Percentiles rank a stretch among this genome's conserved stretches.
These are phyloP conservation scores for Leccinum truebloodii DNA, from an alignment of 768 basidiomycete genomes.

Conservation along the genomic window DNA sequence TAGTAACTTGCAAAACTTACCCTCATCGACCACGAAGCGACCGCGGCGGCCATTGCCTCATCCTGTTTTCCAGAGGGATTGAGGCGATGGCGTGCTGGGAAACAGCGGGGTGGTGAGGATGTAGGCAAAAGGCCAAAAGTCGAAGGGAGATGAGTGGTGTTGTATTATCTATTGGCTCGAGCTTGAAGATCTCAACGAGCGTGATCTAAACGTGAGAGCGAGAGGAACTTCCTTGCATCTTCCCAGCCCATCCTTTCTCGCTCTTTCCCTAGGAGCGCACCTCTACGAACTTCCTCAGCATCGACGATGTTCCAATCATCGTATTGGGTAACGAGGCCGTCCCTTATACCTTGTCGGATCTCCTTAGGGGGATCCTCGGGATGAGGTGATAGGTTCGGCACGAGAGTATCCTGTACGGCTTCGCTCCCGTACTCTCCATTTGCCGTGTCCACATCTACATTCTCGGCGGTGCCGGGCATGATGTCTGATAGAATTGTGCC, in stretches of 20 bases:
- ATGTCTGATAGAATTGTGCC: conserved; percentile 69
- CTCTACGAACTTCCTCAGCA: conserved; percentile 66
- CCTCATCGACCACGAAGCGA: conserved; percentile 21
- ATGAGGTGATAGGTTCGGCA: conserved; percentile 40
- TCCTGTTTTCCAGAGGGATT: conserved; percentile 28
- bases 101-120: background rate
- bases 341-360: conserved; percentile 43
- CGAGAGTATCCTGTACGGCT: conserved; percentile 10
- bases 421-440: conserved; percentile 6
- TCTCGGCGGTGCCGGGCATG: conserved; percentile 14
- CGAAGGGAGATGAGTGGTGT: conserved; percentile 1
- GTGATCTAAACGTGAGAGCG: conserved; percentile 10
- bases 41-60: conserved; percentile 33
- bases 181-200: conserved; percentile 7
- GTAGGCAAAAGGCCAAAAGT: background rate
- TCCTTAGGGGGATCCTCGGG: conserved; percentile 50
- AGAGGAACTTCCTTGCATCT: conserved; percentile 44
- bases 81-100: background rate
- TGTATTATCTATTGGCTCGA: conserved; percentile 13
- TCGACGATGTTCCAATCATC: conserved; percentile 76
- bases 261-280: conserved; percentile 61
- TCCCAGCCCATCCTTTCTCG: conserved; percentile 77
- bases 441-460: conserved; percentile 18
- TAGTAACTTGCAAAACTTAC: conserved; percentile 30
- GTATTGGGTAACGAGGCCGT: conserved; percentile 57